phyloP scores from a whole-genome alignment of 768 basidiomycete species.

The Phallus indusiatus region DNA sequence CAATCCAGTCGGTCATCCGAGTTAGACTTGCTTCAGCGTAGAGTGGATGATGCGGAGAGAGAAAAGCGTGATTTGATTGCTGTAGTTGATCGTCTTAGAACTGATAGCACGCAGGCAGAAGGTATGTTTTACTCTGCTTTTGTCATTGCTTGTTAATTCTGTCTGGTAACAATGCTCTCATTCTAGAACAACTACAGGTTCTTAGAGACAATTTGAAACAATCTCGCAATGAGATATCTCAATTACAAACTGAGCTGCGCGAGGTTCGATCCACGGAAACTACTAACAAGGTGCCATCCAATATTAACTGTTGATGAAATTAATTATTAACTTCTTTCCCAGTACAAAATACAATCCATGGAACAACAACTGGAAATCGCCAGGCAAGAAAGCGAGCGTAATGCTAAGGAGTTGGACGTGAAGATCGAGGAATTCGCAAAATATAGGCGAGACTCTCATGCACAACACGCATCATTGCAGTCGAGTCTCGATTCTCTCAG shows the following conservation, averaged over 20 bases:
- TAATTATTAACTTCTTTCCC: not conserved
- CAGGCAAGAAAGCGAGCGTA: constrained; percentile 66
- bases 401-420: constrained; percentile 52
- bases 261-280: constrained; percentile 69
- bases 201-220: constrained; percentile 64
- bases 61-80: constrained; percentile 87
- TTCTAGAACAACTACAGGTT: constrained; percentile 58
- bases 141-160: constrained; percentile 3
- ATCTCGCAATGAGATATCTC: constrained; percentile 62
- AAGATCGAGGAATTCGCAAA: constrained; percentile 79
- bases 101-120: constrained; percentile 64
- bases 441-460: constrained; percentile 73
- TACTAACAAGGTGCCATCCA: constrained; percentile 52
- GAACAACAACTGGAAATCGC: constrained; percentile 74
- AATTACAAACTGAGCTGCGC: constrained; percentile 56
- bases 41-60: constrained; percentile 67
- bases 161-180: not conserved
- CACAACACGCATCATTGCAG: constrained; percentile 68
- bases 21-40: constrained; percentile 45
- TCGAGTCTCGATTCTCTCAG: constrained; percentile 64
- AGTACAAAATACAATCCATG: constrained; percentile 85
- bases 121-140: constrained; percentile 35
- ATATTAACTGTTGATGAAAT: not conserved
- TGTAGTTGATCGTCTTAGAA: constrained; percentile 74
- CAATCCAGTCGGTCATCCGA: constrained; percentile 57